Evolutionary conservation across 2,329 filamentous ascomycete genomes (phyloP).

Genomic region (Chaetomiaceae sp.): DNA sequence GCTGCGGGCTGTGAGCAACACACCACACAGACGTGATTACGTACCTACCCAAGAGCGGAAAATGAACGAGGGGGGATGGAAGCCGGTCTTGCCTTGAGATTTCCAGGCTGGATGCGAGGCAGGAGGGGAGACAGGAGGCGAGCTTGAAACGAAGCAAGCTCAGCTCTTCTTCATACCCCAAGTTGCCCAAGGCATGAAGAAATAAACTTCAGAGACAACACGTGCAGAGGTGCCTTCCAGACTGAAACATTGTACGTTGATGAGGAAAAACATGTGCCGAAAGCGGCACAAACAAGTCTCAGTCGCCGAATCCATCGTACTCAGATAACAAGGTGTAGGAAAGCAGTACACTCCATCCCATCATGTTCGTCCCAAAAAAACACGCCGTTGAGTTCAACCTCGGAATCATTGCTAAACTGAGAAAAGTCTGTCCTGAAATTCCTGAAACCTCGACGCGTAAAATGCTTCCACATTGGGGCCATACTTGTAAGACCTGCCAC

Average conservation of each 20-base stretch:
- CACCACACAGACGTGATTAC: too few relatives aligned
- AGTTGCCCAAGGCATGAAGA: constrained; percentile 1
- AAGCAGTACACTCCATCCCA: too few relatives aligned
- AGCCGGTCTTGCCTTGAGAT: constrained; percentile 20
- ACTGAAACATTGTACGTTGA: constrained; percentile 16
- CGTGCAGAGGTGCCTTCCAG: constrained; percentile 15
- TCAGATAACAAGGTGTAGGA: too few relatives aligned
- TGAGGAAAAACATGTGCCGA: neutral
- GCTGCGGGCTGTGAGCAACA: too few relatives aligned
- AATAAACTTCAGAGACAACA: constrained; percentile 19
- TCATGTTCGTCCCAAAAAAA: neutral
- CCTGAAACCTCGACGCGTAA: constrained; percentile 1
- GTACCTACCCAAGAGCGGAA: too few relatives aligned
- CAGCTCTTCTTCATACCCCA: too few relatives aligned
- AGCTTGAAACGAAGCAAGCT: constrained; percentile 11
- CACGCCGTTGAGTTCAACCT: neutral
- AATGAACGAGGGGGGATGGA: too few relatives aligned
- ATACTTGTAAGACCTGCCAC: constrained; percentile 3
- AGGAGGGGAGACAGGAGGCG: too few relatives aligned
- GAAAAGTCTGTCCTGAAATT: neutral
- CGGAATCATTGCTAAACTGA: neutral
- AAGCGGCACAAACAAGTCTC: neutral
- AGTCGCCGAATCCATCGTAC: too few relatives aligned
- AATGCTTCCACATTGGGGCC: constrained; percentile 2
- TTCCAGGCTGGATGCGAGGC: neutral